Conservation (phyloP, 495 filamentous ascomycete species). For the Staphylotrichum tortipilum region DNA sequence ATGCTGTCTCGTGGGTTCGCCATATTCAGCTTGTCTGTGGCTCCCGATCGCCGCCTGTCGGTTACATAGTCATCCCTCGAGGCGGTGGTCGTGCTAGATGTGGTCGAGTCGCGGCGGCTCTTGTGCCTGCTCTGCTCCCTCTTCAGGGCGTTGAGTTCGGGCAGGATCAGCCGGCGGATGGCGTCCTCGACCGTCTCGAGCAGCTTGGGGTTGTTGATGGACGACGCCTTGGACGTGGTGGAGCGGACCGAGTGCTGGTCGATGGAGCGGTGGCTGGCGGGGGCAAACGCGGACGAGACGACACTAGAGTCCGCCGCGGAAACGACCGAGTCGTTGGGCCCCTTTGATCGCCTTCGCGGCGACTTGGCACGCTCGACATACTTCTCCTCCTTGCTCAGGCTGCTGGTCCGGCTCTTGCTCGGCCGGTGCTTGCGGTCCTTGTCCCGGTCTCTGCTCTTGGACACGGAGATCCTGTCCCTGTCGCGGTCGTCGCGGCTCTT, state of each 20-base stretch:
- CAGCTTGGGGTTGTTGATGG: constrained; percentile 91
- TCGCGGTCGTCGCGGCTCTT: constrained; percentile 36
- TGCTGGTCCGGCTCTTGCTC: constrained; percentile 50
- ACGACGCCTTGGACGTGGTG: constrained; percentile 64
- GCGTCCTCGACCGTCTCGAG: constrained; percentile 94
- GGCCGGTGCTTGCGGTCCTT: constrained; percentile 44
- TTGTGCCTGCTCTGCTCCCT: constrained; percentile 65
- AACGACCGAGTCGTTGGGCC: constrained; percentile 52
- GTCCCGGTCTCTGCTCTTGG: constrained; percentile 26
- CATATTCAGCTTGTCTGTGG: constrained; percentile 19
- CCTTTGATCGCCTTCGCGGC: constrained; percentile 52
- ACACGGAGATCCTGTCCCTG: constrained; percentile 16
- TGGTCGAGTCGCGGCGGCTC: constrained; percentile 50
- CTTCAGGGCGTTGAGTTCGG: constrained; percentile 85
- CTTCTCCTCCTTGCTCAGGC: constrained; percentile 52
- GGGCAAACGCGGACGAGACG: constrained; percentile 62
- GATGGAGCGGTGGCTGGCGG: constrained; percentile 58
- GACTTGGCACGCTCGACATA: constrained; percentile 42
- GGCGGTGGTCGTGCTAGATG: constrained; percentile 46
- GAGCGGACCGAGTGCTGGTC: constrained; percentile 71
- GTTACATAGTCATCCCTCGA: constrained; percentile 53
- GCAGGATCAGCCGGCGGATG: constrained; percentile 82
- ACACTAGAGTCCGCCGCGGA: constrained; percentile 64
- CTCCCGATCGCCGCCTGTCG: constrained; percentile 34
- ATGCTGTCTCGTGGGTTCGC: constrained; percentile 30